Evolutionary conservation across 2,329 filamentous ascomycete species (phyloP).

Genomic region (Conoideocrella luteorostrata): DNA sequence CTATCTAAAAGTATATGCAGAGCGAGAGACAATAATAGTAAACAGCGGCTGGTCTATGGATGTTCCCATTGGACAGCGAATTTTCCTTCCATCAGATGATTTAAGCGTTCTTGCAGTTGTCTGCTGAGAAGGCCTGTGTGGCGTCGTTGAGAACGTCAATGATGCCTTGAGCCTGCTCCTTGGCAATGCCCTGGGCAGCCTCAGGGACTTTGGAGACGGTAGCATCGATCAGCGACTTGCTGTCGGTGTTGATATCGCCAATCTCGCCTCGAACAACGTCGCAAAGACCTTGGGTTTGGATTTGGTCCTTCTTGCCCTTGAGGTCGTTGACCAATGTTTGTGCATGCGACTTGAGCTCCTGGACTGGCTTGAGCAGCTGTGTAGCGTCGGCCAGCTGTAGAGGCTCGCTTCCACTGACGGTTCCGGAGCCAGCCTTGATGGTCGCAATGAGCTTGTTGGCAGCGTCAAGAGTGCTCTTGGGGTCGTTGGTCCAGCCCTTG

Average conservation of each 20-base stretch:
- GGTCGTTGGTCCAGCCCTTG: constrained; percentile 2
- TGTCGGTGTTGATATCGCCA: background rate
- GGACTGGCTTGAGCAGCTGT: background rate
- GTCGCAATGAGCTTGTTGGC: background rate
- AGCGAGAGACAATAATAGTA: too few relatives aligned
- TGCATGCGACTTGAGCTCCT: constrained; percentile 2
- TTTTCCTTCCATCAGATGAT: too few relatives aligned
- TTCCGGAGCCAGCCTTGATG: background rate
- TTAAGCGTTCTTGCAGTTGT: background rate
- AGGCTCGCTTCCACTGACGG: background rate
- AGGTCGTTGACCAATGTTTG: constrained; percentile 5
- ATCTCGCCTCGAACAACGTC: background rate
- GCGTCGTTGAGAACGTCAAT: background rate
- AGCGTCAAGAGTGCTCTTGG: background rate
- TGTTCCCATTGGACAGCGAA: too few relatives aligned
- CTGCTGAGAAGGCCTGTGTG: background rate
- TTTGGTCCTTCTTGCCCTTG: background rate
- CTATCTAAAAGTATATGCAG: too few relatives aligned
- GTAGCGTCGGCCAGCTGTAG: constrained; percentile 1
- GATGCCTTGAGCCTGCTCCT: background rate
- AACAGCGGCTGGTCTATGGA: too few relatives aligned
- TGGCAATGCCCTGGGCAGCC: background rate
- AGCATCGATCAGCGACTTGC: background rate
- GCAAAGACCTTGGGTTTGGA: constrained; percentile 1
- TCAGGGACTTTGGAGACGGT: background rate